Evolutionary conservation across 345 rosid species (phyloP), one percentile per base, ranked within the genome.

Genomic region (Punica granatum): DNA sequence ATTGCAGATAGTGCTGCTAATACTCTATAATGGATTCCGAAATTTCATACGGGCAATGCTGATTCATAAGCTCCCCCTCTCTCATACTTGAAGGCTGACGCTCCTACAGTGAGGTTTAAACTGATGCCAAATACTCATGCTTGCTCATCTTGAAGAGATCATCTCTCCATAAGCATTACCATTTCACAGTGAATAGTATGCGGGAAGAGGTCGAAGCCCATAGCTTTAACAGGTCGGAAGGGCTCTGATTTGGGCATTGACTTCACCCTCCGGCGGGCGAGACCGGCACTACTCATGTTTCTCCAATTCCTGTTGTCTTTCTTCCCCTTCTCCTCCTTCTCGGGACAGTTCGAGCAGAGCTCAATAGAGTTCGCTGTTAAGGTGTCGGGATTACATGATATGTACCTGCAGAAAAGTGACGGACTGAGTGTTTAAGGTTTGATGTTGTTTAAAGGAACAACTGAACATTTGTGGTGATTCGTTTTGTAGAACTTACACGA

Each of bases 181-280:
- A 89, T 76, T 80, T 94, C 97, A 56, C 97, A 91, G 70, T 94
- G 99, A 13, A 87, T 74, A n/a, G 95, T 91, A 54, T 94, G 99
- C 7, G 95, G 98, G 72, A 94, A 94, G 63, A 91, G 92, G 77
- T 94, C 98, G 15, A 91, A 92, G n/a, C 92, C 96, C 98, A 85
- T 91, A 68, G 98, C 97, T 75, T 88, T 94, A 13, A 94, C 89
- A 11, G 99, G 99, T 60, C 39, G 83, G 72, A 91, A 94, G 43
- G 93, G 90, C 84, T 88, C 96, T 3, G 98, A 94, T 60, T 76
- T 63, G 26, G 97, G 99, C 99, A 91, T 89, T 4, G 90, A 85
- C 82, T 94, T 89, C 58, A 87, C 84, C 75, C 93, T 84, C 63
- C 78, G 92, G 69, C 99, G 76, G 9, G 99, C 99, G 78, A 88